phyloP scores from a whole-genome alignment of 352 stramenopile species.

The Phytophthora syringae region DNA sequence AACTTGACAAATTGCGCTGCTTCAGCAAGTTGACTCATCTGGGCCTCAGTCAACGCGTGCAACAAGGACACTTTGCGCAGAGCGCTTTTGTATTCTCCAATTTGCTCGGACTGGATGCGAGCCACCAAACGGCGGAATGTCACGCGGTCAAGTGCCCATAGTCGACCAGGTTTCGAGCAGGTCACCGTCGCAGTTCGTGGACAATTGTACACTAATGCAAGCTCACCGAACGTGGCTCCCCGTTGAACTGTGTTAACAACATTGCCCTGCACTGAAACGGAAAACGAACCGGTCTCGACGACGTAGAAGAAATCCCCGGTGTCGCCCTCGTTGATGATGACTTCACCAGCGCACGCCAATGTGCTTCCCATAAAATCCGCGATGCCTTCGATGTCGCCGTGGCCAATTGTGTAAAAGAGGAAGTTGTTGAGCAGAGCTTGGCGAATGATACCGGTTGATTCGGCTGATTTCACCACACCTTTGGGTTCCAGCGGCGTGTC shows the following conservation, averaged over 20 bases:
- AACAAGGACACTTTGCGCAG: conserved; percentile 65
- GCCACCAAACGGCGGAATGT: conserved; percentile 90
- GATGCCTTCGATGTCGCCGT: conserved; percentile 57
- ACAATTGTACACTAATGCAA: conserved; percentile 96
- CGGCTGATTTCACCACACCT: conserved; percentile 48
- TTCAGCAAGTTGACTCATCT: conserved; percentile 65
- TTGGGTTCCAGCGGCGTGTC: conserved; percentile 51
- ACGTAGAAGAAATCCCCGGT: conserved; percentile 85
- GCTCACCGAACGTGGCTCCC: conserved; percentile 93
- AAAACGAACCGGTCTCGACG: conserved; percentile 84
- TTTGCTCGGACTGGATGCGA: conserved; percentile 70
- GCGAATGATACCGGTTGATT: conserved; percentile 55
- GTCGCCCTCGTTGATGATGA: conserved; percentile 71
- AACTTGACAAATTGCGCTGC: conserved; percentile 77
- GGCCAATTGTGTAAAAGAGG: conserved; percentile 69
- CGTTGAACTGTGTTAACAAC: conserved; percentile 75
- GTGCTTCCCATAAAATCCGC: conserved; percentile 64
- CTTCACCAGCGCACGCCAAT: conserved; percentile 36
- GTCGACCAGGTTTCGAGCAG: conserved; percentile 46
- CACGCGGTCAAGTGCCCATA: conserved; percentile 89
- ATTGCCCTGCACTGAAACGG: conserved; percentile 85
- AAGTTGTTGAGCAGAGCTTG: conserved; percentile 72
- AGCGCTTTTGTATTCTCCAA: conserved; percentile 69
- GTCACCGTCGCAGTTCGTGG: conserved; percentile 92
- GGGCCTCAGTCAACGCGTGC: conserved; percentile 59